Evolutionary conservation across 305 asterid genomes (phyloP), one percentile per base, ranked within the genome.

Genomic region (Salvia sclarea): DNA sequence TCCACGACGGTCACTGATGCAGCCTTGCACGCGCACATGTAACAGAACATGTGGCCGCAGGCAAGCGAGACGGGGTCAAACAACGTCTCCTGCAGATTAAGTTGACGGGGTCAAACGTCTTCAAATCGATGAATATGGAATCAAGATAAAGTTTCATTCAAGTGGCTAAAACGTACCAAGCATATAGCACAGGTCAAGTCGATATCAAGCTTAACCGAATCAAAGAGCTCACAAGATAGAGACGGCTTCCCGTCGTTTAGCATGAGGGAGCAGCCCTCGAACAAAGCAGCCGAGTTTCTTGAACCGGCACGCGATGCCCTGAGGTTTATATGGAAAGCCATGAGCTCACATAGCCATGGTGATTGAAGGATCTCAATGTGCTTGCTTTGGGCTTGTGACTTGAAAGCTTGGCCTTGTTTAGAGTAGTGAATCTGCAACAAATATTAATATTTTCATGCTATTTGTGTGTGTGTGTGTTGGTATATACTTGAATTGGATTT

Each of bases 141-240:
- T 8, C 64, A 28, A 38, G 22, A 55, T 16, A 13, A 13, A 41
- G 18, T 41, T 41, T 41, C 47, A 41, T 41, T 40, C 3, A 1
- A 18, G 48, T 9, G n/a, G 52, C 4, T 25, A 21, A 16, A 49
- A 41, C 33, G 18, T 6, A 93, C 98, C 95, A 93, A 79, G 78
- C 98, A 93, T 74, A 93, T 86, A 31, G 98, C 84, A 75, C 98
- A 93, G 7, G 96, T 91, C 88, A 93, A 70, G 81, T 93, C 93
- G 56, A 88, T 72, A 62, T 93, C 97, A 66, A 91, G 82, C 85
- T 86, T 88, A 73, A 88, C 79, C 5, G 92, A 83, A 72, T 88
- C 98, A 52, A 80, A 82, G 52, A 93, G 91, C 74, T 84, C 91
- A 65, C 95, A 93, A 8, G 77, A 78, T 20, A 93, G 85, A 69